phyloP scores from a whole-genome alignment of 257 asterid species.

The Ligustrum vulgare region DNA sequence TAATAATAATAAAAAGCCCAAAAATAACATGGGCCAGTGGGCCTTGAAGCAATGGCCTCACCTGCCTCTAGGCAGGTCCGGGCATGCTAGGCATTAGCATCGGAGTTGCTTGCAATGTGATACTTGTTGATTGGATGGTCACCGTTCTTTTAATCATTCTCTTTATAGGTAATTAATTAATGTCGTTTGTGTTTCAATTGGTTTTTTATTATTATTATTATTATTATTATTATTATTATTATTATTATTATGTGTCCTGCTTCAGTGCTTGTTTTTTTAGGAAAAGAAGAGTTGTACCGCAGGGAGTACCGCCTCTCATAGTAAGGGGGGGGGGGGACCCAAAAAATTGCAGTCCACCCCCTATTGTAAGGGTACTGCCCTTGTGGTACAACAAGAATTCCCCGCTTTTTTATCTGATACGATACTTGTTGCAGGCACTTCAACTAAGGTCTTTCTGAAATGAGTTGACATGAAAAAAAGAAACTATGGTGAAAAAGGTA shows the following conservation, averaged over 20 bases:
- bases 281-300: too few species aligned
- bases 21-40: too few species aligned
- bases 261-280: slow-evolving; percentile 14
- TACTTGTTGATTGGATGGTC: slow-evolving; percentile 98
- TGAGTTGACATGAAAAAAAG: slow-evolving; percentile 97
- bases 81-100: slow-evolving; percentile 92
- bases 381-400: too few species aligned
- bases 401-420: slow-evolving; percentile 14
- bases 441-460: slow-evolving; percentile 81
- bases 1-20: too few species aligned
- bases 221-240: background rate
- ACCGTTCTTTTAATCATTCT: slow-evolving; percentile 87
- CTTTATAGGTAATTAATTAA: slow-evolving; percentile 55
- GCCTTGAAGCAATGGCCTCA: too few species aligned
- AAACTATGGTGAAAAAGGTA: slow-evolving; percentile 79
- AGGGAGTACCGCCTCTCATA: too few species aligned
- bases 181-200: slow-evolving; percentile 7
- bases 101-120: slow-evolving; percentile 87
- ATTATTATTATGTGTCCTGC: background rate
- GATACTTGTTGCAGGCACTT: slow-evolving; percentile 55
- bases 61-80: too few species aligned
- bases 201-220: background rate
- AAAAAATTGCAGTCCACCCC: too few species aligned
- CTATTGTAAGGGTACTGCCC: too few species aligned
- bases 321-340: too few species aligned